Evolutionary conservation across 1,284 basidiomycete species (phyloP).

Genomic region (Gomphus sp.): DNA sequence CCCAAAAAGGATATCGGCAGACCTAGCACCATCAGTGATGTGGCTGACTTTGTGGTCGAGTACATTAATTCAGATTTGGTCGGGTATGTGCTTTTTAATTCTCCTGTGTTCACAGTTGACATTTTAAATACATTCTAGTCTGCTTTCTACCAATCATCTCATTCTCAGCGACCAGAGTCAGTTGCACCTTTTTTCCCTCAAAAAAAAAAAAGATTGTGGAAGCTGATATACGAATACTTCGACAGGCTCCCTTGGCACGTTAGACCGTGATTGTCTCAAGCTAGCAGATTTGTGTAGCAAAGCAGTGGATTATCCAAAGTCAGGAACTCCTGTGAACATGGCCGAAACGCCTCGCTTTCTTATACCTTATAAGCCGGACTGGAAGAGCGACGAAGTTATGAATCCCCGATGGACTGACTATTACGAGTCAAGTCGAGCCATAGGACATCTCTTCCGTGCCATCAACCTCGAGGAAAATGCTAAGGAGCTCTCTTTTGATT

Average conservation of each 20-base stretch:
- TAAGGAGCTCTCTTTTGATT: conserved; percentile 1
- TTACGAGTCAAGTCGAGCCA: conserved; percentile 57
- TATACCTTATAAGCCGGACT: conserved; percentile 65
- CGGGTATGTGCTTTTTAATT: conserved; percentile 7
- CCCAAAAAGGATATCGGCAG: conserved; percentile 34
- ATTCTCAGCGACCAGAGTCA: conserved; percentile 33
- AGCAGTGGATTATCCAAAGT: conserved; percentile 71
- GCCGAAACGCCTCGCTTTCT: conserved; percentile 36
- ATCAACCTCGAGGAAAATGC: conserved; percentile 36
- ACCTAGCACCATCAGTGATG: conserved; percentile 59
- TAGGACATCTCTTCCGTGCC: conserved; percentile 58
- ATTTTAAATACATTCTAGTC: background rate
- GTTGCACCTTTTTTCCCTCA: background rate
- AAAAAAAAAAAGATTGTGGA: background rate
- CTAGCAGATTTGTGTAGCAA: conserved; percentile 58
- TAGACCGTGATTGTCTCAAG: conserved; percentile 50
- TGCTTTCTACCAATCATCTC: conserved; percentile 10
- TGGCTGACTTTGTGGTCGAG: conserved; percentile 75
- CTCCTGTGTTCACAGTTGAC: background rate
- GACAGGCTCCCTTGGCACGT: conserved; percentile 60
- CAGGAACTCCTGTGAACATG: conserved; percentile 56
- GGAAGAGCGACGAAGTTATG: conserved; percentile 60
- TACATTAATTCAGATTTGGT: conserved; percentile 71
- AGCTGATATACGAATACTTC: background rate
- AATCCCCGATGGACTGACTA: conserved; percentile 51